These are phyloP conservation scores for Misopates orontium DNA, from an alignment of 257 asterid genomes.

Conservation along the genomic window DNA sequence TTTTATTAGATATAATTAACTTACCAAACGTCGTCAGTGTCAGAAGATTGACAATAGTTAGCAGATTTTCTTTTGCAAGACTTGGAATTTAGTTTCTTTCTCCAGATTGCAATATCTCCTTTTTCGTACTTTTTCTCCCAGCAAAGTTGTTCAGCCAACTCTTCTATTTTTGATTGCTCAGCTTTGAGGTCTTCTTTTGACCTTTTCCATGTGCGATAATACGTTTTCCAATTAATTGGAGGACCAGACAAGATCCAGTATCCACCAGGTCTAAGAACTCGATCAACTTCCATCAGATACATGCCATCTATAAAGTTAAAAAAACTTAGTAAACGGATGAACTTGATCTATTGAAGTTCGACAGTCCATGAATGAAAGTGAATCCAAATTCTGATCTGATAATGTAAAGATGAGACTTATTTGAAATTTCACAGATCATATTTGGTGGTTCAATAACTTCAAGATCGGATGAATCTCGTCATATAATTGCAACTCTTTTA, in stretches of 20 bases:
- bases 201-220: conserved; percentile 80
- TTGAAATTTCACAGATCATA: neutral
- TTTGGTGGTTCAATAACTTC: conserved; percentile 17
- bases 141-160: conserved; percentile 85
- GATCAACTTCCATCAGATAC: conserved; percentile 85
- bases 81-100: conserved; percentile 57
- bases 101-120: conserved; percentile 81
- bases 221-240: conserved; percentile 92
- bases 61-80: conserved; percentile 63
- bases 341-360: neutral
- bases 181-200: conserved; percentile 73
- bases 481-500: neutral
- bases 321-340: conserved; percentile 6
- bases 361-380: neutral
- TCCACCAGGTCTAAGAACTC: conserved; percentile 95
- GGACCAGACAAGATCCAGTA: conserved; percentile 96
- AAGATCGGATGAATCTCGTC: neutral
- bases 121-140: conserved; percentile 97
- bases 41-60: conserved; percentile 53
- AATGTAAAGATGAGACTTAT: neutral
- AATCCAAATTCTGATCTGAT: neutral
- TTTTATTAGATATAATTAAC: conserved; percentile 27
- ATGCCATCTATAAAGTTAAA: conserved; percentile 57
- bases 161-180: conserved; percentile 75
- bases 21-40: conserved; percentile 78